A percentile compares a stretch with the other conserved stretches of the same genome.
phyloP scores from a whole-genome alignment of 1,284 basidiomycete genomes.

The Cryptococcus sp. region DNA sequence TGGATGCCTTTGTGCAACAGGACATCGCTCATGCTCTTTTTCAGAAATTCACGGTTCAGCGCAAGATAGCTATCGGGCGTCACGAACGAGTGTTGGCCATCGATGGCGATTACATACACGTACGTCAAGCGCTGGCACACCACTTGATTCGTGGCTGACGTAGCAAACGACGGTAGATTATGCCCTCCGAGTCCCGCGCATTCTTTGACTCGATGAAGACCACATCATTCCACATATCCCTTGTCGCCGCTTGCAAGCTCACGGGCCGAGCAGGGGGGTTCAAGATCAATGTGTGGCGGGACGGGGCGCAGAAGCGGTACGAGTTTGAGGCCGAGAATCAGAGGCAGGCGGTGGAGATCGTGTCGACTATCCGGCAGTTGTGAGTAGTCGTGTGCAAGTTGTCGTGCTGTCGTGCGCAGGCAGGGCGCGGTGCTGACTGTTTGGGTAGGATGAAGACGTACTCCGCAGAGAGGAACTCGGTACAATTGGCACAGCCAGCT shows the following conservation, averaged over 20 bases:
- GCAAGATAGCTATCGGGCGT: conserved; percentile 87
- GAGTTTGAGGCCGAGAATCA: conserved; percentile 94
- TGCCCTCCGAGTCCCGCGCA: conserved; percentile 76
- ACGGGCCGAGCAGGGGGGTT: conserved; percentile 77
- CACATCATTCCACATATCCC: conserved; percentile 86
- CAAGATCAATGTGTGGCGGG: conserved; percentile 73
- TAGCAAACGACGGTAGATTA: conserved; percentile 60
- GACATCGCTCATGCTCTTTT: background rate
- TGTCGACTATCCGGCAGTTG: conserved; percentile 38
- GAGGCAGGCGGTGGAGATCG: conserved; percentile 59
- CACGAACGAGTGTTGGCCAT: conserved; percentile 89
- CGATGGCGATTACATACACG: conserved; percentile 92
- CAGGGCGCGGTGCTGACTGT: background rate
- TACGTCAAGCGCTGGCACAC: conserved; percentile 48
- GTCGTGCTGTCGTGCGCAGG: no score
- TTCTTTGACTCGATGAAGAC: conserved; percentile 87
- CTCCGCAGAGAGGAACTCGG: conserved; percentile 24
- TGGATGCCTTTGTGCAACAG: background rate
- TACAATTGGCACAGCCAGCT: conserved; percentile 16
- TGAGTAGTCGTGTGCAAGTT: conserved; percentile 20
- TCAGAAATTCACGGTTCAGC: conserved; percentile 90
- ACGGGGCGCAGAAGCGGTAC: conserved; percentile 77
- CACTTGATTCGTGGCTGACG: background rate
- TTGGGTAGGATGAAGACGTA: conserved; percentile 35
- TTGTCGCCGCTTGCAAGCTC: conserved; percentile 77